Evolutionary conservation across 2,329 filamentous ascomycete species (phyloP), one percentile per base, ranked within the genome.

Genomic region (Pyricularia pennisetigena): DNA sequence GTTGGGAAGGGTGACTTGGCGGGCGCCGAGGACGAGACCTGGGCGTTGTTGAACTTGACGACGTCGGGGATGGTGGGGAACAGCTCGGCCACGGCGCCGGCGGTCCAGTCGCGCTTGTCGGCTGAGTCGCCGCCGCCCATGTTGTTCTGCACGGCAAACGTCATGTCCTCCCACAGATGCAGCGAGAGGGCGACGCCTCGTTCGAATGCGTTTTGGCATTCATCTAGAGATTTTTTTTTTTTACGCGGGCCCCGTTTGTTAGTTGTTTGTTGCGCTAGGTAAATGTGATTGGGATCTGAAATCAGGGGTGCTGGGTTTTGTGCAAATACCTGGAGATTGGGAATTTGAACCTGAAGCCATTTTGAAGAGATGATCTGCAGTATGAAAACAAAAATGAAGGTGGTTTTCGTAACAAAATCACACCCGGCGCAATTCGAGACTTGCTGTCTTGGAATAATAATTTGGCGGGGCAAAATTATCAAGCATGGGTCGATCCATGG

Each of bases 21-120:
- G 41, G 74, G 72, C 70, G 54, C 14, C 1, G 61, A 4, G 6
- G 57, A 14, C 29, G 59, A 14, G 2, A 7, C 35, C 57, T 67
- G 32, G 70, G 69, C 67, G 63, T 71, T 71, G 69, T 80, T 78
- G 68, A 63, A 62, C 66, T 68, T 68, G 29, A 68, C 7, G 35
- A 68, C 62, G 49, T 76, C 76, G 68, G 80, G 79, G 72, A 97
- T 87, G 72, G 93, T 85, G 26, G 83, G 82, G 73, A 97, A 90
- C 71, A 97, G 87, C 29, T 97, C 92, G 69, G 89, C 90, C 67
- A 98, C 84, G 62, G 91, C 91, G 71, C 93, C 94, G 67, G 92
- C 94, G 74, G 99, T 92, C 94, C 94, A 98, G 83, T 97, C 94
- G 74, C 94, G 91, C 82, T 98, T 98, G 79, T 96, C 93, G 70